Evolutionary conservation across 108 stramenopile species (phyloP).

Genomic region (Licmophora abbreviata): DNA sequence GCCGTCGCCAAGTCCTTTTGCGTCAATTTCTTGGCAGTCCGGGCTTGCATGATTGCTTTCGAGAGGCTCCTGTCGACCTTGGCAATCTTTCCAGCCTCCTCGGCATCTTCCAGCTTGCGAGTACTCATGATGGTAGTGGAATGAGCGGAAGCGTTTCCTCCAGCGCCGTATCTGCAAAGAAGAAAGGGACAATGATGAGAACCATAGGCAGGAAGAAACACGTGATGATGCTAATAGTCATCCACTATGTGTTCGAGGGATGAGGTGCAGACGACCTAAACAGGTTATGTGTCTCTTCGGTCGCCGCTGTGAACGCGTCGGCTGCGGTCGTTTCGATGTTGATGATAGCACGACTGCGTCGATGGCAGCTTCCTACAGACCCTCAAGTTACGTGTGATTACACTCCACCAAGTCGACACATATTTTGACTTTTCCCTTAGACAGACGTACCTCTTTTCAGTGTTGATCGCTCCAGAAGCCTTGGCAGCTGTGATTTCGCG

Average conservation of each 20-base stretch:
- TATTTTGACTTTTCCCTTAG: too few relatives aligned
- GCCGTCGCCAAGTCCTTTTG: slow-evolving; percentile 94
- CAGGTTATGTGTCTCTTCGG: too few relatives aligned
- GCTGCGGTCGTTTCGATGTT: too few relatives aligned
- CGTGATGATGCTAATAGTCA: neutral
- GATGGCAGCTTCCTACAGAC: too few relatives aligned
- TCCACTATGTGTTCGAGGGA: neutral
- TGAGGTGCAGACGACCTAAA: neutral
- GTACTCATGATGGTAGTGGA: slow-evolving; percentile 59
- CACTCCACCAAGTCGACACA: too few relatives aligned
- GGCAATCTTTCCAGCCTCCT: slow-evolving; percentile 79
- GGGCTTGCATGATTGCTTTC: slow-evolving; percentile 93
- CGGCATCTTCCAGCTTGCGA: slow-evolving; percentile 88
- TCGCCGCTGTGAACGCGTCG: too few relatives aligned
- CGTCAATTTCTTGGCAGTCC: slow-evolving; percentile 94
- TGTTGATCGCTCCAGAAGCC: slow-evolving; percentile 48
- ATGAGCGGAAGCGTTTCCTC: slow-evolving; percentile 88
- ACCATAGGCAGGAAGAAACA: slow-evolving; percentile 1
- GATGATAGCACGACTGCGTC: too few relatives aligned
- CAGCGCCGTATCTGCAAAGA: slow-evolving; percentile 50
- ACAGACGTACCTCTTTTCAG: slow-evolving; percentile 43
- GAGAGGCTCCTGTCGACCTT: slow-evolving; percentile 83
- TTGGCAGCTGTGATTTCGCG: slow-evolving; percentile 38
- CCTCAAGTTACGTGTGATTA: too few relatives aligned
- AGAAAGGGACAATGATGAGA: neutral